Conservation (phyloP, 495 filamentous ascomycete species). For the Xylaria cubensis region DNA sequence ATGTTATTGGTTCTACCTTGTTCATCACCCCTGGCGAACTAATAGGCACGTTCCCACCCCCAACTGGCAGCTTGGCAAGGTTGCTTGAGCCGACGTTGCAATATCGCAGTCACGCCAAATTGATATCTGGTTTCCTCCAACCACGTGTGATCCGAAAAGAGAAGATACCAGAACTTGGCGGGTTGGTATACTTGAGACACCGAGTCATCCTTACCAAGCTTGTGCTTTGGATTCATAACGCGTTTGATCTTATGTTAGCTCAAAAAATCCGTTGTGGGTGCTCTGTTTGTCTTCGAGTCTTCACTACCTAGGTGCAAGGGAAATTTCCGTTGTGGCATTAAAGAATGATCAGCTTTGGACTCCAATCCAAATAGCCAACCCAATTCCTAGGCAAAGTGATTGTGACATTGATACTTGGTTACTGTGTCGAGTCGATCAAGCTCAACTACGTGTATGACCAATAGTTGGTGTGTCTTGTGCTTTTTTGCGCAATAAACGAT, state of each 20-base stretch:
- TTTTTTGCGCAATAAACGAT: background rate
- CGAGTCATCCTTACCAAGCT: background rate
- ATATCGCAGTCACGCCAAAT: constrained; percentile 15
- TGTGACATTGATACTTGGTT: too few species aligned
- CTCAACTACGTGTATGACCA: constrained; percentile 31
- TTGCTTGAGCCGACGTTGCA: constrained; percentile 19
- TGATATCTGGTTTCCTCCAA: background rate
- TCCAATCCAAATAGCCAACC: too few species aligned
- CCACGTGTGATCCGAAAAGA: background rate
- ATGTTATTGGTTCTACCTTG: constrained; percentile 16
- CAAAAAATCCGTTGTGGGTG: background rate
- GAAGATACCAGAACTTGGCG: background rate
- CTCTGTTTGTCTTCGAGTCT: background rate
- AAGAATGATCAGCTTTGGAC: too few species aligned
- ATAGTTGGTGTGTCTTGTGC: too few species aligned
- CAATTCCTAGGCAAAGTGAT: too few species aligned
- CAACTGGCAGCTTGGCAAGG: background rate
- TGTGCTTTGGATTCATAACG: background rate
- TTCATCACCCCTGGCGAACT: constrained; percentile 5
- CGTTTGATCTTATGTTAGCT: background rate
- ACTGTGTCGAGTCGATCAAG: too few species aligned
- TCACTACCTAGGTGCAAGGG: background rate
- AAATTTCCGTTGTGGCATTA: too few species aligned
- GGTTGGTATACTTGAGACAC: background rate
- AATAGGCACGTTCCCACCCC: background rate